Evolutionary conservation across 257 asterid species (phyloP), one percentile per base, ranked within the genome.

Genomic region (Scutellaria minor): DNA sequence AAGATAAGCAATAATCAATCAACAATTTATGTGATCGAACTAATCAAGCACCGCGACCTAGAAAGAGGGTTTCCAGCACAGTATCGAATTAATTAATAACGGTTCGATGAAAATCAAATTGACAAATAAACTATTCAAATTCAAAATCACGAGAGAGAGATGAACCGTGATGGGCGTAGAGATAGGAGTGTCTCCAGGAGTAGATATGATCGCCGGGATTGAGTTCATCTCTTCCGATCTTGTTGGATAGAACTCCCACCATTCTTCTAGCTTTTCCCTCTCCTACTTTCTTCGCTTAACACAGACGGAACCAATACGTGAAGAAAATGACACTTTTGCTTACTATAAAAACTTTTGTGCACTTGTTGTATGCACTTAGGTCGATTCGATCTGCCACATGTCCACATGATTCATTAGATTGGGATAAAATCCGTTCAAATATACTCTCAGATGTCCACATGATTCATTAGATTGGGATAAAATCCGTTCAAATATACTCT

Each of bases 151-250:
- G 31, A 45, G 47, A n/a, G 39, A n/a, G 74, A 14, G 47, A 55
- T 3, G 12, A 40, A 91, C 96, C 96, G 44, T 91, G 97, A 77
- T 93, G 98, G 37, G 98, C 88, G 81, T 90, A 93, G 73, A 90
- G 83, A 45, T 89, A 90, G 47, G 79, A 71, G 79, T 78, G 83
- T 78, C 98, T 84, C 98, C 98, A 93, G 0, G 98, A 86, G 77
- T 93, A 93, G 35, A 93, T 86, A 65, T 93, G 98, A 79, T 93
- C 98, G 13, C 97, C 98, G 4, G 87, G 83, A 35, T 87, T 85
- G 69, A 93, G 75, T 31, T 84, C 88, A 44, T 81, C 86, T 37
- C 67, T 79, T 0, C 20, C 47, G 79, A 90, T 89, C 86, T 83
- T 93, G 82, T 93, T 89, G 42, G 94, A 90, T 0, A 93, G 82